A percentile compares a stretch with the other conserved stretches of the same genome.
Conservation (phyloP, 1,139 yeast species). For the Lodderomyces jiufengensis region DNA sequence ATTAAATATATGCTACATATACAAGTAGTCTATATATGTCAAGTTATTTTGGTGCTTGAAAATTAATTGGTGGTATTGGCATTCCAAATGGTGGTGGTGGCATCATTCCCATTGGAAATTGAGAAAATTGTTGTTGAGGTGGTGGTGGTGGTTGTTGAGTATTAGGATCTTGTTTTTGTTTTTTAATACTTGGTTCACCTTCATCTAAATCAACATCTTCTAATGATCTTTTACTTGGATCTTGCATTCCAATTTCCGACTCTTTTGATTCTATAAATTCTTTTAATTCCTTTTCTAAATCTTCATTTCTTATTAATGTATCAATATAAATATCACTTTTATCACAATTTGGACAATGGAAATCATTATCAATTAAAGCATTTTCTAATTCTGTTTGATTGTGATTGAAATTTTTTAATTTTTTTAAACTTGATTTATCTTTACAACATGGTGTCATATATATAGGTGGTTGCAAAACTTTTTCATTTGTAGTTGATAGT, state of each 20-base stretch:
- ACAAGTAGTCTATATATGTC: too few species aligned
- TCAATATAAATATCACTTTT: constrained; percentile 74
- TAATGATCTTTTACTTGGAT: constrained; percentile 27
- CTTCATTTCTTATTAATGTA: constrained; percentile 58
- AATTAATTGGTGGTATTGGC: constrained; percentile 16
- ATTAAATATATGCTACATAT: too few species aligned
- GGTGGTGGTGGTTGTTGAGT: constrained; percentile 15
- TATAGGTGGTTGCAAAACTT: constrained; percentile 60
- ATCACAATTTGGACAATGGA: constrained; percentile 85
- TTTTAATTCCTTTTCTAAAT: constrained; percentile 50
- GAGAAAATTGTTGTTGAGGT: too few species aligned
- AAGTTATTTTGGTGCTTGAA: too few species aligned
- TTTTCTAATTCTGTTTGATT: constrained; percentile 57
- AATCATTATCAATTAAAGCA: constrained; percentile 73
- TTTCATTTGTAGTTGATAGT: constrained; percentile 58
- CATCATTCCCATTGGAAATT: constrained; percentile 15
- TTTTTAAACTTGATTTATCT: constrained; percentile 52
- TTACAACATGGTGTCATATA: constrained; percentile 86
- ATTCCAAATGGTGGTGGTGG: constrained; percentile 13
- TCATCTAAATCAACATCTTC: constrained; percentile 22
- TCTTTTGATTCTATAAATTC: constrained; percentile 48
- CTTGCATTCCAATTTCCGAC: constrained; percentile 36
- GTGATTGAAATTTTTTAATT: constrained; percentile 39
- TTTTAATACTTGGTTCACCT: constrained; percentile 26
- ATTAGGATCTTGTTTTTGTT: constrained; percentile 21